A percentile compares a stretch with the other conserved stretches of the same genome.
These are phyloP conservation scores for Metschnikowia hibisci DNA, from an alignment of 805 yeast species.

Conservation along the genomic window DNA sequence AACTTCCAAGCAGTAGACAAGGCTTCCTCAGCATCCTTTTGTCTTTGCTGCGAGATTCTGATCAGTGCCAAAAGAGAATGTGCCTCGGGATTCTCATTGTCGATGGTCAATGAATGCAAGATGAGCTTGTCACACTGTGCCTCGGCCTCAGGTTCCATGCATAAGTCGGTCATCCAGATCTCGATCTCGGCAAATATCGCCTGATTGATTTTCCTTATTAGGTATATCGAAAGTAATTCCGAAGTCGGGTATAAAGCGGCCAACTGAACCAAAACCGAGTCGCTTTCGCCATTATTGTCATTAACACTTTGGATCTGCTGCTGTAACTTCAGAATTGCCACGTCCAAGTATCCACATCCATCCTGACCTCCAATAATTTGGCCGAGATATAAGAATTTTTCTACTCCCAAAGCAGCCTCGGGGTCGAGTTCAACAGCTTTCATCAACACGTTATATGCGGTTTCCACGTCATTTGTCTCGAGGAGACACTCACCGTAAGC, in stretches of 20 bases:
- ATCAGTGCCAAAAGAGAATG: conserved; percentile 82
- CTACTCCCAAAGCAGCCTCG: conserved; percentile 60
- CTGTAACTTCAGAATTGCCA: conserved; percentile 54
- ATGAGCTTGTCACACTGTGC: conserved; percentile 69
- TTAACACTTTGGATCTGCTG: conserved; percentile 33
- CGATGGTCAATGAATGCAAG: conserved; percentile 57
- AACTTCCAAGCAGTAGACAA: conserved; percentile 68
- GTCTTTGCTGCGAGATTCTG: conserved; percentile 79
- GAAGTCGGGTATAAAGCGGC: conserved; percentile 23
- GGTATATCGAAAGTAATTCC: conserved; percentile 26
- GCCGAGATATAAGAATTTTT: conserved; percentile 85
- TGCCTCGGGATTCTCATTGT: conserved; percentile 66
- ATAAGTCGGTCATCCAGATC: conserved; percentile 95
- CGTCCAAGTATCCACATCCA: conserved; percentile 60
- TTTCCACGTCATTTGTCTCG: conserved; percentile 76
- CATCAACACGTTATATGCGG: conserved; percentile 62
- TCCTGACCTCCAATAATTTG: conserved; percentile 82
- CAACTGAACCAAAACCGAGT: conserved; percentile 24
- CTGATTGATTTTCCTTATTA: conserved; percentile 60
- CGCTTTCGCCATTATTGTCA: conserved; percentile 21
- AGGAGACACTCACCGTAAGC: conserved; percentile 71
- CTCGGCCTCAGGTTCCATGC: conserved; percentile 93
- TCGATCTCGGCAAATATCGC: conserved; percentile 85
- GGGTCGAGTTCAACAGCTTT: conserved; percentile 68
- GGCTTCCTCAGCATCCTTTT: conserved; percentile 68